A percentile compares a stretch with the other conserved stretches of the same genome.
phyloP scores from a whole-genome alignment of 2,329 filamentous ascomycete genomes.

The Trichoderma breve region DNA sequence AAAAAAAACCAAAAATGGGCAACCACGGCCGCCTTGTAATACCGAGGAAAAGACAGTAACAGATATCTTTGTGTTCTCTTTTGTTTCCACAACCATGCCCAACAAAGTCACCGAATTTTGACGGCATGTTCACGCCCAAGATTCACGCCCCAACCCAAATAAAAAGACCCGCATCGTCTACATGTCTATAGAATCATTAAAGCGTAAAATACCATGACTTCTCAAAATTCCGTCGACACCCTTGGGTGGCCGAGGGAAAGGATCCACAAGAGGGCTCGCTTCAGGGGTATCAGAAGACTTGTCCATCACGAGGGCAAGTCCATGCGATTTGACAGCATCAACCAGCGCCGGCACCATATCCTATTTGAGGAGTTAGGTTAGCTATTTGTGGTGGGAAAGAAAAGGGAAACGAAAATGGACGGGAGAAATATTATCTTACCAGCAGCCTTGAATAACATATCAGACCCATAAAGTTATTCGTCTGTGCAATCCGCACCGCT shows the following conservation, averaged over 20 bases:
- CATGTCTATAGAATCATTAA: slow-evolving; percentile 87
- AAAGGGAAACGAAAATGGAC: too few species aligned
- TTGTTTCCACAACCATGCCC: neutral
- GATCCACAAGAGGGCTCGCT: slow-evolving; percentile 42
- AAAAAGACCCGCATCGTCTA: slow-evolving; percentile 27
- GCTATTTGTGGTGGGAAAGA: neutral
- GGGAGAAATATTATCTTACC: slow-evolving; percentile 50
- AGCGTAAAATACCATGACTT: slow-evolving; percentile 82
- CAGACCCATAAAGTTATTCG: slow-evolving; percentile 97
- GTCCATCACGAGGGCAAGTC: slow-evolving; percentile 87
- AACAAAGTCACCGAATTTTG: neutral
- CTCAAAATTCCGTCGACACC: slow-evolving; percentile 86
- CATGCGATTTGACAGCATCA: slow-evolving; percentile 90
- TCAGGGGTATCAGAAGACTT: slow-evolving; percentile 61
- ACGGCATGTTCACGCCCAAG: neutral
- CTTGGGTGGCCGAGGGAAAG: slow-evolving; percentile 64
- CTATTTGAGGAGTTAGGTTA: slow-evolving; percentile 46
- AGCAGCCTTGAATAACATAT: slow-evolving; percentile 85
- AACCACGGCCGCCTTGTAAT: neutral
- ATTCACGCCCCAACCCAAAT: slow-evolving; percentile 3
- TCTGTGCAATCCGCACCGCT: slow-evolving; percentile 85
- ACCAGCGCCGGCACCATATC: slow-evolving; percentile 90
- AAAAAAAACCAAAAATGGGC: neutral
- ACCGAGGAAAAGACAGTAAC: neutral
- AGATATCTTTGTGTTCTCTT: neutral